These are phyloP conservation scores for Davidsoniella australis DNA, from an alignment of 2,329 filamentous ascomycete species.

Conservation along the genomic window DNA sequence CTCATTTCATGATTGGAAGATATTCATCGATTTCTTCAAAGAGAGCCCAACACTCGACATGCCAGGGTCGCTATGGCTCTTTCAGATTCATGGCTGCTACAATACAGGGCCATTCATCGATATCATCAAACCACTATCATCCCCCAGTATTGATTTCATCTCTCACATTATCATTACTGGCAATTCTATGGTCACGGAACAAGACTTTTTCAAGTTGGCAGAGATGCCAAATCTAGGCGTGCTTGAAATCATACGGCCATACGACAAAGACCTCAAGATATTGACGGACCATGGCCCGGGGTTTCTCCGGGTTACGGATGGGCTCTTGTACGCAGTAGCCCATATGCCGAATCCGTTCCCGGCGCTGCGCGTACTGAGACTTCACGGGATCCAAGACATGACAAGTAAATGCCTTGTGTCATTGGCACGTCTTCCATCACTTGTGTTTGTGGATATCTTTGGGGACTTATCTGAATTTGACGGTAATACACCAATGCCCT, in stretches of 20 bases:
- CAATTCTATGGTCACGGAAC: conserved; percentile 20
- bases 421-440: conserved; percentile 25
- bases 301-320: conserved; percentile 27
- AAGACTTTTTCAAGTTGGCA: conserved; percentile 25
- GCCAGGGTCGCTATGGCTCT: conserved; percentile 3
- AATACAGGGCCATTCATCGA: conserved; percentile 2
- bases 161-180: conserved; percentile 25
- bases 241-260: conserved; percentile 28
- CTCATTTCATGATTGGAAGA: conserved; percentile 2
- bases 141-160: conserved; percentile 23
- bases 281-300: not conserved
- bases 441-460: conserved; percentile 25
- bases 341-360: conserved; percentile 26
- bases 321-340: conserved; percentile 30
- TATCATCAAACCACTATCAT: not conserved
- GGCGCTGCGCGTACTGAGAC: conserved; percentile 27
- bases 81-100: conserved; percentile 3
- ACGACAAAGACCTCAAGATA: not conserved
- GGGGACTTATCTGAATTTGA: too few species aligned
- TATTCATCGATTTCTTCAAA: not conserved
- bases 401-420: conserved; percentile 26
- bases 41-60: not conserved
- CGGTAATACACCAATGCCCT: too few species aligned
- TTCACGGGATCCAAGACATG: conserved; percentile 24
- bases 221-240: conserved; percentile 29